These are phyloP conservation scores for Candida albicans DNA, from an alignment of 1,139 yeast genomes.

Conservation along the genomic window DNA sequence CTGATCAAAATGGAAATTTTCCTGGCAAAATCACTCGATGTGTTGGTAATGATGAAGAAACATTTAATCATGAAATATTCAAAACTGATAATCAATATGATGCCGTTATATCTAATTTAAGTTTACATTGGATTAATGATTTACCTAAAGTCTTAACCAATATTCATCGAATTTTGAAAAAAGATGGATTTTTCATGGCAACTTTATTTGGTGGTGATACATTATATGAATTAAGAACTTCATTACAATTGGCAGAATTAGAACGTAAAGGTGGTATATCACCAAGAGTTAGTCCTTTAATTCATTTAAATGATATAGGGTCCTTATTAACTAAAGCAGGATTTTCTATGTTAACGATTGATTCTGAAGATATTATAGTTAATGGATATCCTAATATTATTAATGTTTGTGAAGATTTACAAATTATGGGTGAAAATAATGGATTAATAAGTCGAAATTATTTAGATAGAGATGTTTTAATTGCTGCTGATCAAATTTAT, in stretches of 20 bases:
- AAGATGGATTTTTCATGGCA: conserved; percentile 83
- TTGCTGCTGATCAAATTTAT: conserved; percentile 78
- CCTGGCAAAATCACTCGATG: conserved; percentile 44
- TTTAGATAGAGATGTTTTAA: conserved; percentile 62
- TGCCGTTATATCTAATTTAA: conserved; percentile 71
- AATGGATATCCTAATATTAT: conserved; percentile 75
- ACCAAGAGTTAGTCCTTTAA: conserved; percentile 79
- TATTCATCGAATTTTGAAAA: conserved; percentile 63
- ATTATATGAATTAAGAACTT: conserved; percentile 73
- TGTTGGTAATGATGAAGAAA: conserved; percentile 76
- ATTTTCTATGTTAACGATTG: conserved; percentile 77
- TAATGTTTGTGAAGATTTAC: conserved; percentile 68
- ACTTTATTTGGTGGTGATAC: conserved; percentile 88
- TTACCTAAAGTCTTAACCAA: conserved; percentile 62
- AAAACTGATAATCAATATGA: conserved; percentile 52
- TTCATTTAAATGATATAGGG: conserved; percentile 77
- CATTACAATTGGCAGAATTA: conserved; percentile 78
- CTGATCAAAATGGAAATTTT: conserved; percentile 36
- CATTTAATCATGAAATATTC: conserved; percentile 42
- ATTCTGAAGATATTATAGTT: conserved; percentile 79
- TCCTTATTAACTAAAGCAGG: conserved; percentile 71
- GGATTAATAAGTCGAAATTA: conserved; percentile 57
- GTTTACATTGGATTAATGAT: conserved; percentile 86
- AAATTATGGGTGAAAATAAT: conserved; percentile 84
- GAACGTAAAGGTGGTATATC: conserved; percentile 80